A percentile compares a stretch with the other conserved stretches of the same genome.
Evolutionary conservation across 2,329 filamentous ascomycete genomes (phyloP).

Genomic region (Diaporthe nobilis): DNA sequence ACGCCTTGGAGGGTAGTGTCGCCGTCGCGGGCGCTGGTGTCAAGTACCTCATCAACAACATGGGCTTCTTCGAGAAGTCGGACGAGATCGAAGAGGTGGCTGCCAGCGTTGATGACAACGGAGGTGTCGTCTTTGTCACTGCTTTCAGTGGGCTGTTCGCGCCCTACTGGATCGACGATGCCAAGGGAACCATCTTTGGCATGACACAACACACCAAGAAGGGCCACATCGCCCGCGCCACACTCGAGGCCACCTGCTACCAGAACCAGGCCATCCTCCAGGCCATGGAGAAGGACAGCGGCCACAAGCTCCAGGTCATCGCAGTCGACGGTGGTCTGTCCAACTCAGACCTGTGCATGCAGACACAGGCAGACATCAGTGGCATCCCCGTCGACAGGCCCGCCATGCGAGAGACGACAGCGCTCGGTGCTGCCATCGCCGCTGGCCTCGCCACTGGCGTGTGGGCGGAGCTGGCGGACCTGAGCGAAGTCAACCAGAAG

Average conservation of each 20-base stretch:
- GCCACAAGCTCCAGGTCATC: conserved; percentile 79
- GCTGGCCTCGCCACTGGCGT: conserved; percentile 87
- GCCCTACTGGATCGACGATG: conserved; percentile 95
- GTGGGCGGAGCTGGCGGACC: conserved; percentile 82
- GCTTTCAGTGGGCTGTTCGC: conserved; percentile 93
- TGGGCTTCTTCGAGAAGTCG: conserved; percentile 70
- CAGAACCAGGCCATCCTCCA: conserved; percentile 93
- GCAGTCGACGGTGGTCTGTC: conserved; percentile 92
- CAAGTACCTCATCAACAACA: conserved; percentile 78
- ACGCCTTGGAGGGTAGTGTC: conserved; percentile 87
- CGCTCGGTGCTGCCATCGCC: conserved; percentile 89
- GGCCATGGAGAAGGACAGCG: conserved; percentile 90
- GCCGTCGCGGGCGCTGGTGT: conserved; percentile 86
- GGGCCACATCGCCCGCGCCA: conserved; percentile 90
- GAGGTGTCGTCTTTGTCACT: conserved; percentile 88
- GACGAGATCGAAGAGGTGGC: conserved; percentile 66
- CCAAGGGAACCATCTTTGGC: conserved; percentile 88
- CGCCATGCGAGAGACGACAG: conserved; percentile 91
- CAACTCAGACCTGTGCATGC: conserved; percentile 91
- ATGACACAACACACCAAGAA: conserved; percentile 88
- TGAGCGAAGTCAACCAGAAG: conserved; percentile 79
- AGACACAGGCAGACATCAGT: conserved; percentile 89
- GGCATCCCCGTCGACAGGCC: conserved; percentile 87
- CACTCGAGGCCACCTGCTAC: conserved; percentile 91
- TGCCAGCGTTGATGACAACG: conserved; percentile 75